Evolutionary conservation across 2,329 filamentous ascomycete species (phyloP), one percentile per base, ranked within the genome.

Genomic region (Aureobasidium mangrovei): DNA sequence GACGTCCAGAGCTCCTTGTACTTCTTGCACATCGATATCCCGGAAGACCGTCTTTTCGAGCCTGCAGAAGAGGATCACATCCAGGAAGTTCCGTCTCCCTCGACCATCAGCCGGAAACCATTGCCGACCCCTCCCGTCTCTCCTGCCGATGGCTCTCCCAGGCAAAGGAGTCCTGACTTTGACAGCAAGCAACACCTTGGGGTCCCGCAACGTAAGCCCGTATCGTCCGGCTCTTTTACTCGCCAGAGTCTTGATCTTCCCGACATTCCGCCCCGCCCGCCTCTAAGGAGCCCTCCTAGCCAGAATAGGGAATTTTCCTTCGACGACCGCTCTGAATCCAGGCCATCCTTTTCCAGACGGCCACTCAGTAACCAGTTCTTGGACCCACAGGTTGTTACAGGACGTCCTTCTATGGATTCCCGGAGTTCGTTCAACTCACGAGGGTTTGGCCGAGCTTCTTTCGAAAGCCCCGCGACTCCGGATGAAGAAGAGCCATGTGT

Each of bases 1-100:
- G 91, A 96, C 66, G 84, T 98, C 46, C 82, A 85, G 54, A 88
- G 83, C 63, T 95, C 86, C 10, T 77, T 98, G 4, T 98, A 97
- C 71, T 97, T 93, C 67, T 75, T 96, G 52, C 91, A 97, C 70
- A 79, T 94, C 38, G 80, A 88, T 56, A 56, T 54, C 10, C 55
- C 53, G 3, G 55, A 57, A 39, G 57, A 59, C 7, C 26, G 29
- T 6, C 26, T 40, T 12, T 5, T 56, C 26, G 36, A 45, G 9
- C 7, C 41, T 4, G 32, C 41, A 4, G 48, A 53, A 5, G 47
- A 56, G 8, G 35, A 38, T 7, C 2, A 26, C 7, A 26, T 38
- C 3, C 29, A 4, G 24, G 40, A 48, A 4, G 18, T 5, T 12
- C 28, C 44, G 24, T 8, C 28, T 38, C 18, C 29, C 24, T 27